phyloP scores from a whole-genome alignment of 768 basidiomycete genomes.

The Tricholomella constricta region DNA sequence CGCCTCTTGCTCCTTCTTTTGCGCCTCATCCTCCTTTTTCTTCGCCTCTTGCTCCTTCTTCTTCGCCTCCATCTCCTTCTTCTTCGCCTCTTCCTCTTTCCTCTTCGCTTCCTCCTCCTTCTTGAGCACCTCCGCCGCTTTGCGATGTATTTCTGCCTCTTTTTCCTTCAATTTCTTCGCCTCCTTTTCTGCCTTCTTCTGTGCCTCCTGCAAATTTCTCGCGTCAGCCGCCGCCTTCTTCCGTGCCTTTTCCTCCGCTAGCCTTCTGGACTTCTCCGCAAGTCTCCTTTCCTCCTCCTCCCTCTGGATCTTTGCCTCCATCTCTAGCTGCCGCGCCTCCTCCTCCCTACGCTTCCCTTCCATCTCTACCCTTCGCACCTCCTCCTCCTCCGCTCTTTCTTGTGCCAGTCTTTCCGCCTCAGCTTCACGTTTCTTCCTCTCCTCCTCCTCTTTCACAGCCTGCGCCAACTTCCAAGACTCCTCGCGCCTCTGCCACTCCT shows the following conservation, averaged over 20 bases:
- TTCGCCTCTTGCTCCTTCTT: slow-evolving; percentile 32
- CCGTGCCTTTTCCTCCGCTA: slow-evolving; percentile 27
- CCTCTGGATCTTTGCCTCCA: slow-evolving; percentile 27
- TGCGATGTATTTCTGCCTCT: slow-evolving; percentile 25
- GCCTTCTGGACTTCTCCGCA: slow-evolving; percentile 28
- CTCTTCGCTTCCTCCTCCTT: slow-evolving; percentile 30
- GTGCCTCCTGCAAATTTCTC: slow-evolving; percentile 23
- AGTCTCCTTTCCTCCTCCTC: slow-evolving; percentile 24
- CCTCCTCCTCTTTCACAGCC: slow-evolving; percentile 10
- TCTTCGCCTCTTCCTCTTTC: slow-evolving; percentile 26
- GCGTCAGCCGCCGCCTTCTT: slow-evolving; percentile 22
- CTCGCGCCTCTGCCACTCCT: slow-evolving; percentile 11
- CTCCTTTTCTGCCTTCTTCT: slow-evolving; percentile 22
- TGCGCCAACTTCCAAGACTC: slow-evolving; percentile 5
- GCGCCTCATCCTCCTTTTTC: slow-evolving; percentile 24
- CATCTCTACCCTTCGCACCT: slow-evolving; percentile 19
- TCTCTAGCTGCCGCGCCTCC: slow-evolving; percentile 14
- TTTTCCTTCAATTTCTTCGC: slow-evolving; percentile 24
- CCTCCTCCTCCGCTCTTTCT: slow-evolving; percentile 17
- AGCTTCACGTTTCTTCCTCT: slow-evolving; percentile 11
- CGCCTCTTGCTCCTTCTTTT: slow-evolving; percentile 32
- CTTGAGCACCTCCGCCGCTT: slow-evolving; percentile 23
- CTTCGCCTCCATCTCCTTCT: slow-evolving; percentile 28
- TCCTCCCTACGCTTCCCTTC: slow-evolving; percentile 28
- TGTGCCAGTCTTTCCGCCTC: slow-evolving; percentile 16